Evolutionary conservation across 257 asterid species (phyloP).

Genomic region (Lantana camara): DNA sequence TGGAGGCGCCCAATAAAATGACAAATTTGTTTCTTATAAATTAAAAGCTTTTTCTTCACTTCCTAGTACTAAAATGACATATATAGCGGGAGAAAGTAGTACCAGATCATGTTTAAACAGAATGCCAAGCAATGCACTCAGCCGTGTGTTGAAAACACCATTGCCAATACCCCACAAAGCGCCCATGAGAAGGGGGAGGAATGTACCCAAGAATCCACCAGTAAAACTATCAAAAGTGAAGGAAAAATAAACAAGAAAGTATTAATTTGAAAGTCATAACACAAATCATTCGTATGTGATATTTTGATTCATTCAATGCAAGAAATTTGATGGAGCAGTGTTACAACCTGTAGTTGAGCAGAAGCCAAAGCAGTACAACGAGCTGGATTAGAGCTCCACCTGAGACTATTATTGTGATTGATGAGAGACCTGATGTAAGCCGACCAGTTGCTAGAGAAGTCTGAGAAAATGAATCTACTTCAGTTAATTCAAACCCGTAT

Average conservation of each 20-base stretch:
- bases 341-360: constrained; percentile 72
- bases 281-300: constrained; percentile 14
- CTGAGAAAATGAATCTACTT: constrained; percentile 42
- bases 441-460: constrained; percentile 82
- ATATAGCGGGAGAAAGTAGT: too few species aligned
- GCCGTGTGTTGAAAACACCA: constrained; percentile 91
- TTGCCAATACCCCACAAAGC: constrained; percentile 92
- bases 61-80: too few species aligned
- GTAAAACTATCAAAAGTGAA: constrained; percentile 41
- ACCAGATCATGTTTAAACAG: constrained; percentile 93
- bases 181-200: constrained; percentile 75
- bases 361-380: constrained; percentile 71
- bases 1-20: too few species aligned
- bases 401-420: constrained; percentile 71
- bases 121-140: constrained; percentile 86
- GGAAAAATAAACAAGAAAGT: constrained; percentile 6
- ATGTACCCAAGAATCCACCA: constrained; percentile 53
- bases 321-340: constrained; percentile 27
- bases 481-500: constrained; percentile 8
- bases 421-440: constrained; percentile 72
- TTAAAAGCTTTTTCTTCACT: too few species aligned
- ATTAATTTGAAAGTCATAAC: neutral
- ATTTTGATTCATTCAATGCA: constrained; percentile 6
- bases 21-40: too few species aligned
- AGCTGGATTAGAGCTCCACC: constrained; percentile 82